Evolutionary conservation across 2,329 filamentous ascomycete genomes (phyloP).

Genomic region (Escovopsis sp.): DNA sequence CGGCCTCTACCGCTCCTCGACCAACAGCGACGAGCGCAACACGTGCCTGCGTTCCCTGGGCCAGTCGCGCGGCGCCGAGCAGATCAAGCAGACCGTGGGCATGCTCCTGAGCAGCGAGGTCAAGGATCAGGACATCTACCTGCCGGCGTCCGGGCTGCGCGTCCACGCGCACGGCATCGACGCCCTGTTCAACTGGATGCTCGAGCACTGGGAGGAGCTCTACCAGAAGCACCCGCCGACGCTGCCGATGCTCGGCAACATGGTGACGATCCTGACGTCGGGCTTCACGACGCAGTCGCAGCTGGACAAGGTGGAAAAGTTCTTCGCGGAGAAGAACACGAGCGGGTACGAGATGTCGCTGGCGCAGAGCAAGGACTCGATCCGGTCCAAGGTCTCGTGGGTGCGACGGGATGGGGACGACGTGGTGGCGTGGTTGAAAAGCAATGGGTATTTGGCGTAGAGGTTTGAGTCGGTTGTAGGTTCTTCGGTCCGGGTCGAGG

Average conservation of each 20-base stretch:
- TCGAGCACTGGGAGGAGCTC: constrained; percentile 75
- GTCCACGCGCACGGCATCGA: constrained; percentile 63
- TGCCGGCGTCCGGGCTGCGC: constrained; percentile 67
- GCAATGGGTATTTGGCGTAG: constrained; percentile 9
- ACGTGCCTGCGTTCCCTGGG: constrained; percentile 75
- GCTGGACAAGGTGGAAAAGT: constrained; percentile 57
- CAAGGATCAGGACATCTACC: constrained; percentile 89
- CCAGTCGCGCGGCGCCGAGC: constrained; percentile 57
- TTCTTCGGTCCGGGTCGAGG: no score
- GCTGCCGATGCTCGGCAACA: constrained; percentile 68
- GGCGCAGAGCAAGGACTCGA: constrained; percentile 75
- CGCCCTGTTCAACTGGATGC: constrained; percentile 71
- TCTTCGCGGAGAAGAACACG: constrained; percentile 70
- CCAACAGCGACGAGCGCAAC: constrained; percentile 69
- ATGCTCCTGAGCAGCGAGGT: constrained; percentile 66
- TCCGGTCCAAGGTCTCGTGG: constrained; percentile 53
- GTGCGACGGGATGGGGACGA: constrained; percentile 11
- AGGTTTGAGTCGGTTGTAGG: neutral
- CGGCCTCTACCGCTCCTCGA: constrained; percentile 58
- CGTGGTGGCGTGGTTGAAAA: constrained; percentile 12
- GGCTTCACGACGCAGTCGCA: constrained; percentile 68
- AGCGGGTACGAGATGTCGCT: constrained; percentile 75
- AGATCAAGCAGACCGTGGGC: constrained; percentile 67
- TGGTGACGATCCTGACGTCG: constrained; percentile 69
- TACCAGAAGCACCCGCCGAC: constrained; percentile 71